These are phyloP conservation scores for Pleurotus eryngii DNA, from an alignment of 768 basidiomycete genomes.

Conservation along the genomic window DNA sequence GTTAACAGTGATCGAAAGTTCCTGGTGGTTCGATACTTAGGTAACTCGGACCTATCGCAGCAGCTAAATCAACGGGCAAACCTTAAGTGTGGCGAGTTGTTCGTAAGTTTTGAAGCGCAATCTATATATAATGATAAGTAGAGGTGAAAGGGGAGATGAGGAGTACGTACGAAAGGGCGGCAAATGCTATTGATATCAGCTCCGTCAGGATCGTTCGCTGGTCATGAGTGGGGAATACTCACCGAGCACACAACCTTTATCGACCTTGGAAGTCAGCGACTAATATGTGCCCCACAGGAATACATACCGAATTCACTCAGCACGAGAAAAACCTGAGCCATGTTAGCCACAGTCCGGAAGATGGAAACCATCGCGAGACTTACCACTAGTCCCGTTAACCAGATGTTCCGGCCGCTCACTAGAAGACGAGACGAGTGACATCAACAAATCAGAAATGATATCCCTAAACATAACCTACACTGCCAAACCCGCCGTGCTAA, in stretches of 20 bases:
- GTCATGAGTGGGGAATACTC: background rate
- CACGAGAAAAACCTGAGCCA: conserved; percentile 9
- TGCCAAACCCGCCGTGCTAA: conserved; percentile 47
- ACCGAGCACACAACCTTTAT: conserved; percentile 21
- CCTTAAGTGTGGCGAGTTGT: conserved; percentile 31
- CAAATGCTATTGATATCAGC: conserved; percentile 30
- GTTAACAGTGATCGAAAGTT: conserved; percentile 50
- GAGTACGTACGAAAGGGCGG: conserved; percentile 33
- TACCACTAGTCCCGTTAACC: conserved; percentile 18
- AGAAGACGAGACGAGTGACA: background rate
- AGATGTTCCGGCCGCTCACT: conserved; percentile 40
- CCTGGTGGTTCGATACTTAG: conserved; percentile 20
- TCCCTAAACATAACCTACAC: conserved; percentile 23
- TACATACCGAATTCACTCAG: conserved; percentile 25
- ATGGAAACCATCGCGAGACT: background rate
- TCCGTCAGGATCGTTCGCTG: background rate
- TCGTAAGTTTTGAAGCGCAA: conserved; percentile 36
- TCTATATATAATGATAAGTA: conserved; percentile 13
- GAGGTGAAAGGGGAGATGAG: background rate
- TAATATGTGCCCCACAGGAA: background rate
- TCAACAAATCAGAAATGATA: background rate
- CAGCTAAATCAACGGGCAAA: conserved; percentile 15
- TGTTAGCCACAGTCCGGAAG: conserved; percentile 4
- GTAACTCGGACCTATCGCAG: background rate
- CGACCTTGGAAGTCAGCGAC: too few species aligned